Evolutionary conservation across 1,284 basidiomycete genomes (phyloP).

Genomic region (Ustilago sp.): DNA sequence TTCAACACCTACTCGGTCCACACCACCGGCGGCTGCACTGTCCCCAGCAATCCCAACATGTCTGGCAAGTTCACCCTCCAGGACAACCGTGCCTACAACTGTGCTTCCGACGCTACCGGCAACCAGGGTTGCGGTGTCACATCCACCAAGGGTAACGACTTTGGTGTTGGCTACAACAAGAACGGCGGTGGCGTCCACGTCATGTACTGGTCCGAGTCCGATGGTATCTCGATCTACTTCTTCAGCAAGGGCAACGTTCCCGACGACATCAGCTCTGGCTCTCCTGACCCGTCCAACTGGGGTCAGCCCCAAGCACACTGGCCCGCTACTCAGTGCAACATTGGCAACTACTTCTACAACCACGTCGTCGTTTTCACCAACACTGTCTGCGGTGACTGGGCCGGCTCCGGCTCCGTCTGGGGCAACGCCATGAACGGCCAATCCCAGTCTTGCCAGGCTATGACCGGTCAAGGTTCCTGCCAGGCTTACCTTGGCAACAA

Average conservation of each 20-base stretch:
- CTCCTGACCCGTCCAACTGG: constrained; percentile 71
- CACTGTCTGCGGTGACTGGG: constrained; percentile 56
- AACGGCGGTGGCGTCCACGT: constrained; percentile 74
- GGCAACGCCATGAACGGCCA: constrained; percentile 51
- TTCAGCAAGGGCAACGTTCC: constrained; percentile 73
- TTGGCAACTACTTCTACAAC: constrained; percentile 71
- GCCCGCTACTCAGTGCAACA: constrained; percentile 71
- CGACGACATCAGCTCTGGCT: constrained; percentile 68
- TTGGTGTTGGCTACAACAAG: constrained; percentile 75
- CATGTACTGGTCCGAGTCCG: constrained; percentile 38
- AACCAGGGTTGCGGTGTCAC: constrained; percentile 79
- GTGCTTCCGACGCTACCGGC: constrained; percentile 74
- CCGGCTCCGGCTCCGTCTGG: constrained; percentile 48
- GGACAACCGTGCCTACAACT: constrained; percentile 71
- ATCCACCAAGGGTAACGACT: constrained; percentile 71
- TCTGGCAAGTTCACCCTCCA: constrained; percentile 43
- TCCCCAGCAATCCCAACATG: constrained; percentile 32
- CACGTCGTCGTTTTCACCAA: constrained; percentile 58
- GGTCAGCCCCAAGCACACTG: constrained; percentile 74
- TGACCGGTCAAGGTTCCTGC: constrained; percentile 38
- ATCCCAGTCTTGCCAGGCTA: constrained; percentile 43
- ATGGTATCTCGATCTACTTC: constrained; percentile 75
- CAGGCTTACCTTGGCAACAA: constrained; percentile 39
- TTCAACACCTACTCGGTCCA: constrained; percentile 58
- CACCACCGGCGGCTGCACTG: constrained; percentile 50